phyloP scores from a whole-genome alignment of 2,329 filamentous ascomycete genomes.

The Alternaria sp. region DNA sequence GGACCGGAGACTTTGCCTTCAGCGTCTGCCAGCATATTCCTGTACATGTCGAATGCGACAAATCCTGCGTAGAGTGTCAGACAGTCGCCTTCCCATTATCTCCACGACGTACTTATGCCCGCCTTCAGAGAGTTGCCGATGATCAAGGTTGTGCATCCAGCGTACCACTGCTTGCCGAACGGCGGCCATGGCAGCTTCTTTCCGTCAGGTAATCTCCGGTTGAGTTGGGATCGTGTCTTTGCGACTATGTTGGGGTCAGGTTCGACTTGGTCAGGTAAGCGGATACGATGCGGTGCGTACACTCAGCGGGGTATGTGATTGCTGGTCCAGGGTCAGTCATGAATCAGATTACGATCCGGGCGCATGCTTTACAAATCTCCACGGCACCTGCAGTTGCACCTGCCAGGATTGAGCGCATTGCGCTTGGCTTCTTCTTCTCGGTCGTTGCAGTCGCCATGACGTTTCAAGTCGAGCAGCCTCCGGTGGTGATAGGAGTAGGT shows the following conservation, averaged over 20 bases:
- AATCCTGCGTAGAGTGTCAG: slow-evolving; percentile 65
- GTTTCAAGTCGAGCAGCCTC: neutral
- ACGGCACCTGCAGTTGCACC: slow-evolving; percentile 93
- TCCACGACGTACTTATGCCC: slow-evolving; percentile 77
- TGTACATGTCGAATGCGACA: slow-evolving; percentile 96
- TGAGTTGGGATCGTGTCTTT: slow-evolving; percentile 94
- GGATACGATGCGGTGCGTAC: slow-evolving; percentile 56
- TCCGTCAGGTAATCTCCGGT: slow-evolving; percentile 77
- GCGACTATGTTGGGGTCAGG: slow-evolving; percentile 66
- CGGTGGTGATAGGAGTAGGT: neutral
- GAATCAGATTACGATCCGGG: neutral
- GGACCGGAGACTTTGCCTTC: slow-evolving; percentile 90
- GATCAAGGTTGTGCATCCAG: slow-evolving; percentile 94
- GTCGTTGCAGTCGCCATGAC: slow-evolving; percentile 36
- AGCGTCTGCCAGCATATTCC: slow-evolving; percentile 78
- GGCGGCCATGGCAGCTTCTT: slow-evolving; percentile 94
- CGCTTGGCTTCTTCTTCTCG: slow-evolving; percentile 67
- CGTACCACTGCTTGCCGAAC: slow-evolving; percentile 95
- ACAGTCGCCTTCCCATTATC: too few species aligned
- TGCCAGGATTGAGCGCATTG: slow-evolving; percentile 87
- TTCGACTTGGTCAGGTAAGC: neutral
- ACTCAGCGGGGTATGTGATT: slow-evolving; percentile 94
- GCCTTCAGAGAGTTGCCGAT: slow-evolving; percentile 97
- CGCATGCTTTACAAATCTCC: slow-evolving; percentile 74
- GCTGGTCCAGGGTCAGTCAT: slow-evolving; percentile 55